Base-by-base conservation (phyloP, 179 eudicot species). In the Spinacia oleracea region DNA sequence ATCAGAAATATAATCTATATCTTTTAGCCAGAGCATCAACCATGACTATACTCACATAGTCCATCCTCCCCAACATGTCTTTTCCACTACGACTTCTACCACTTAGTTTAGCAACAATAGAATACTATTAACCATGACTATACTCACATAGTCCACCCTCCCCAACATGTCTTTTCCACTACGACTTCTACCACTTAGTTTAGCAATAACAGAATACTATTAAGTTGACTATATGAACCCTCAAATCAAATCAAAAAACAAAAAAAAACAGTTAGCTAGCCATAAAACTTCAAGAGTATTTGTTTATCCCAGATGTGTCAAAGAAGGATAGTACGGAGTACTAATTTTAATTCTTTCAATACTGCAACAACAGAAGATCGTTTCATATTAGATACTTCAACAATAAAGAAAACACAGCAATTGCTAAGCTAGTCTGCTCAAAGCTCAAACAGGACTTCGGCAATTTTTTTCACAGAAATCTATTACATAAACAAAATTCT, bases 1-100 rank as follows among this genome's bases (percentile, higher is more conserved):
- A 66, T 35, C 43, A 64, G 0, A 23, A 59, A 25, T 9, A 34
- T 9, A 34, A n/a, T 53, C 9, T 21, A 8, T 64, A 35, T 16
- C 69, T 12, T 64, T 31, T 63, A 29, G 42, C 68, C 40, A 64
- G 69, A 64, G n/a, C 42, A 64, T 64, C 69, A 64, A 16, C 69
- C 34, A 64, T 32, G 40, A 58, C 9, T 10, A 31, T 58, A 58
- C 11, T 9, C 27, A 58, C 1, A 58, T 58, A 58, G 63, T 58
- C 31, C 32, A 25, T 23, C 29, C 29, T 58, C 25, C 63, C 32
- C 32, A 25, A 58, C 63, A 58, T 10, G 16, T 58, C 31, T 25
- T 58, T 58, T 58, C 63, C 27, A 23, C 15, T 25, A n/a, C 12
- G 8, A 23, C 12, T n/a, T 58, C 29, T 58, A 58, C 16, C 16